phyloP scores from a whole-genome alignment of 179 eudicot species.

The Carnegiea gigantea region DNA sequence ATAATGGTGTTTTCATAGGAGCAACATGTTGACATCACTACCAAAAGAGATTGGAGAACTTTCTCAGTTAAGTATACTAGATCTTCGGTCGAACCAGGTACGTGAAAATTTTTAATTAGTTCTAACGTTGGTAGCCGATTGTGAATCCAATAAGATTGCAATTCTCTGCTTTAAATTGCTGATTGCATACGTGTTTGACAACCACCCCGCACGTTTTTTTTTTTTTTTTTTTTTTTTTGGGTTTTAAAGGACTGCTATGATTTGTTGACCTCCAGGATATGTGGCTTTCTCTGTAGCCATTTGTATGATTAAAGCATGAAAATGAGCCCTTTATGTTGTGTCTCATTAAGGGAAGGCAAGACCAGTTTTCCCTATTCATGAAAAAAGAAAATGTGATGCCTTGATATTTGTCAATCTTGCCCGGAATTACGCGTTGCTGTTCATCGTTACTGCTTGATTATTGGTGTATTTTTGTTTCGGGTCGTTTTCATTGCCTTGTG shows the following conservation, averaged over 20 bases:
- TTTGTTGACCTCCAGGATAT: background rate
- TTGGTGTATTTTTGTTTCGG: background rate
- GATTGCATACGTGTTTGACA: background rate
- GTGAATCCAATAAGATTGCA: constrained; percentile 1
- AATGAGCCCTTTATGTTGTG: background rate
- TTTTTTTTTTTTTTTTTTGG: too few relatives aligned
- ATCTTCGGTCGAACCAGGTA: constrained; percentile 96
- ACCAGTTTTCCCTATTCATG: background rate
- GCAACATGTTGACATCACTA: constrained; percentile 65
- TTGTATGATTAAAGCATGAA: background rate
- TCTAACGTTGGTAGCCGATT: background rate
- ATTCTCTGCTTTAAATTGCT: background rate
- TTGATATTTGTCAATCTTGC: background rate
- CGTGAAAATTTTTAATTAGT: background rate
- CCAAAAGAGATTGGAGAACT: constrained; percentile 78
- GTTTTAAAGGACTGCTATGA: background rate
- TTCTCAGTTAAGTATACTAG: constrained; percentile 72
- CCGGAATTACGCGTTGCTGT: background rate
- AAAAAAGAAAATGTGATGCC: background rate
- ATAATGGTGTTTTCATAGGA: constrained; percentile 39
- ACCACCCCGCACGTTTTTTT: background rate
- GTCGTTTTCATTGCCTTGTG: background rate
- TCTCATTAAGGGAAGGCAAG: background rate
- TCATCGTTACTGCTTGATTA: background rate
- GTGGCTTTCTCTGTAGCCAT: background rate